These are phyloP conservation scores for Skeletonema menzelii DNA, from an alignment of 108 stramenopile genomes.

Conservation along the genomic window DNA sequence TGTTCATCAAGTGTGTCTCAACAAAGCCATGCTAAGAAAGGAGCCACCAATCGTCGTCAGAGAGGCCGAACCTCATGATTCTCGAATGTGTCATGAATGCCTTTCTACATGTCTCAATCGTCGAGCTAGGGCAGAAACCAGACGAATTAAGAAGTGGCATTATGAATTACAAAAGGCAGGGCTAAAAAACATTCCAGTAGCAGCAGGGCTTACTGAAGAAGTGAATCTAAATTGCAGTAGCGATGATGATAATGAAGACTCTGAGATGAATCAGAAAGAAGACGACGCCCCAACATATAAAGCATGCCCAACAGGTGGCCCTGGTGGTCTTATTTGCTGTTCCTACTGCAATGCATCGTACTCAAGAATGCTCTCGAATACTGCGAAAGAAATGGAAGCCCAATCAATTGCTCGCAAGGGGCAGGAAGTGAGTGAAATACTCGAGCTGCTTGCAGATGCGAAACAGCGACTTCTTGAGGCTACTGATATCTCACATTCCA, in stretches of 20 bases:
- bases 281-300: constrained; percentile 30
- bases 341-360: constrained; percentile 62
- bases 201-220: constrained; percentile 41
- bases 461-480: constrained; percentile 57
- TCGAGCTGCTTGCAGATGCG: constrained; percentile 77
- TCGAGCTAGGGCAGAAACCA: constrained; percentile 67
- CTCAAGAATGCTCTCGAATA: constrained; percentile 48
- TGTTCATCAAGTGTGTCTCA: constrained; percentile 66
- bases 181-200: constrained; percentile 23
- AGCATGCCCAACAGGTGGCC: constrained; percentile 80
- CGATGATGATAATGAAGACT: constrained; percentile 13
- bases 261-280: background rate
- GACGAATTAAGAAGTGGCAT: constrained; percentile 63
- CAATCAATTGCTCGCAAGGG: constrained; percentile 63
- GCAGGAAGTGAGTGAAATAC: constrained; percentile 67
- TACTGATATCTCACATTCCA: constrained; percentile 51
- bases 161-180: constrained; percentile 43
- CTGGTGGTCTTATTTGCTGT: constrained; percentile 86
- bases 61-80: constrained; percentile 73
- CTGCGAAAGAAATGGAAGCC: constrained; percentile 65
- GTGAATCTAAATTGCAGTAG: constrained; percentile 20
- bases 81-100: constrained; percentile 78
- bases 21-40: constrained; percentile 36
- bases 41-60: constrained; percentile 54
- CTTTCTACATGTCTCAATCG: constrained; percentile 46